Evolutionary conservation across 495 filamentous ascomycete species (phyloP), one percentile per base, ranked within the genome.

Genomic region (Penicillium cosmopolitanum): DNA sequence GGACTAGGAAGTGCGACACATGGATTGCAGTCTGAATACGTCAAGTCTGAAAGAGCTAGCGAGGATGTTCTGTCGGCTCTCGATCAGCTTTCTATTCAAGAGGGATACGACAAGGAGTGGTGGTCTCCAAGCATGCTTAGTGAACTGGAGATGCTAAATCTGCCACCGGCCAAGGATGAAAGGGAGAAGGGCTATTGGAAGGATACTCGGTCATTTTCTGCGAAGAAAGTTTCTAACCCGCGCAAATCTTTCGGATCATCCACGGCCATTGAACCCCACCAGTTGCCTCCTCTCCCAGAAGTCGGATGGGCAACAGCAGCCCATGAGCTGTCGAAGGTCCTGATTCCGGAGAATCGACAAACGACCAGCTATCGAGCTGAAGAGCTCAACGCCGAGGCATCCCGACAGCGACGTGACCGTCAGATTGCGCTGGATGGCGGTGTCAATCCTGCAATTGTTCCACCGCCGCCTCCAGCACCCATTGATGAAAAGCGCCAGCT

Each of bases 281-380:
- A 67, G 62, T 76, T 83, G n/a, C 85, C 87, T 3, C 87, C 89
- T 23, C 81, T 89, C 2, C 90, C 91, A 6, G 87, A 92, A 25
- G 88, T 97, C 0, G 79, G 86, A 42, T 98, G 96, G 95, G 86
- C 88, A 2, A 84, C 87, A 42, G 92, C 92, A 13, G 80, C 92
- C 0, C 81, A 87, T 65, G 93, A 96, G 66, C 71, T 97, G 15
- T 90, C 85, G 64, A 93, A 91, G 68, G 71, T 93, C 5, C 83
- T 98, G 25, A 89, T 97, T 50, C 95, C 95, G 2, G 75, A 73
- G 10, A 76, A 85, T 61, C 81, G 91, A 10, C 84, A 90, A 70
- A 91, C 87, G 0, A 79, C 71, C 23, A 96, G 91, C 73, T 91
- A 80, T 66, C 87, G 76, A n/a, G 79, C 82, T 6, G 87, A 93